phyloP scores from a whole-genome alignment of 768 basidiomycete species.

The Hericium alpestre region DNA sequence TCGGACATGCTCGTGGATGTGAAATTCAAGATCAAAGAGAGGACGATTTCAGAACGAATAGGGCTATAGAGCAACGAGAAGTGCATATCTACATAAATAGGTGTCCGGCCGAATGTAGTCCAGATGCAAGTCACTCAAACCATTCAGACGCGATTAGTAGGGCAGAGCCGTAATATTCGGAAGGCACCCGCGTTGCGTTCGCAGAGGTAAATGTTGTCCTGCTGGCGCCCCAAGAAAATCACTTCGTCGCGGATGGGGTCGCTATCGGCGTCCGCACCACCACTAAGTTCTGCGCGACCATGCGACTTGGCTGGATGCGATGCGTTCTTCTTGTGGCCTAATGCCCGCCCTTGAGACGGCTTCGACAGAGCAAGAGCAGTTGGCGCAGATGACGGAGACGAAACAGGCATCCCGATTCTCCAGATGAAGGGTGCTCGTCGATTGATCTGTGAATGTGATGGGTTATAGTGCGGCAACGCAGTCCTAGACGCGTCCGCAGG shows the following conservation, averaged over 20 bases:
- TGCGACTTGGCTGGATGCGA: slow-evolving; percentile 37
- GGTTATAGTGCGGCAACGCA: slow-evolving; percentile 57
- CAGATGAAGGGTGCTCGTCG: slow-evolving; percentile 70
- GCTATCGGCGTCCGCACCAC: slow-evolving; percentile 35
- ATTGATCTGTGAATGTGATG: slow-evolving; percentile 50
- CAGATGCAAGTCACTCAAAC: neutral
- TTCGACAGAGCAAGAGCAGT: slow-evolving; percentile 16
- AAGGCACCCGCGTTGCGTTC: slow-evolving; percentile 67
- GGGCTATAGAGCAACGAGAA: neutral
- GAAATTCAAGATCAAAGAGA: neutral
- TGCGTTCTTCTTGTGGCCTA: slow-evolving; percentile 36
- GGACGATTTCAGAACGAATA: neutral
- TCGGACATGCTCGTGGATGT: neutral
- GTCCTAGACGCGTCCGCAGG: slow-evolving; percentile 76
- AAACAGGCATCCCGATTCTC: slow-evolving; percentile 69
- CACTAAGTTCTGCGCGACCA: slow-evolving; percentile 39
- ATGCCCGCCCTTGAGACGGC: slow-evolving; percentile 23
- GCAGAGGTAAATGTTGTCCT: slow-evolving; percentile 72
- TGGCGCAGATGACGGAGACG: slow-evolving; percentile 16
- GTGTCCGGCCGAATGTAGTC: neutral
- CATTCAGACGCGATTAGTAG: slow-evolving; percentile 16
- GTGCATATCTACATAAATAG: neutral
- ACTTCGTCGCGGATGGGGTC: slow-evolving; percentile 56
- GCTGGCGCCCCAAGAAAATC: slow-evolving; percentile 69
- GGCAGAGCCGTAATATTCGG: slow-evolving; percentile 62